Base-by-base conservation (phyloP, 805 yeast genomes). In the Cyberlindnera bimundalis region DNA sequence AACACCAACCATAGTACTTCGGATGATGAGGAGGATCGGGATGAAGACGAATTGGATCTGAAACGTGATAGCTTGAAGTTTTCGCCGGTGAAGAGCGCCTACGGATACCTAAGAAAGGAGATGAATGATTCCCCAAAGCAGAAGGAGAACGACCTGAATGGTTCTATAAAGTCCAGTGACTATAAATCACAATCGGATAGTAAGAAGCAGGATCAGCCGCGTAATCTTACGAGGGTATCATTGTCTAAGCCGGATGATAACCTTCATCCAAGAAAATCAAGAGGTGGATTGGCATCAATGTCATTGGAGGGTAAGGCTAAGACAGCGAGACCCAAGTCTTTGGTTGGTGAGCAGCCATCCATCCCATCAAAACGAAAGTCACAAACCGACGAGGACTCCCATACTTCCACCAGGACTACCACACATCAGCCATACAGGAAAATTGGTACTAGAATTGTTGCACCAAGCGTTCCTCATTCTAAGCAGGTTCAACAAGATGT, bases 41-140 rank as follows among this genome's bases (percentile, higher is more conserved):
- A 29, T 15, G 38, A 36, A 3, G 34, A 42, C 14, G 45, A 45
- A 2, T 35, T 42, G 18, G 46, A 42, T 28, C 39, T 42, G 17
- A 46, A 43, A n/a, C 48, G 46, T 12, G 37, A 42, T 1, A 45
- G 51, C 29, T 32, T 47, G 24, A 46, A 44, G 24, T 53, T 57
- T 32, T 53, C 61, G 2, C 61, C 61, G 11, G 60, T 56, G 12
- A 53, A 50, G 33, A 56, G 59, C 19, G 47, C 55, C 9, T 57
- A 56, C 40, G 58, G 59, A 2, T 42, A 47, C 6, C 25, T 57
- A 29, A 52, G 59, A 43, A 38, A 32, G 12, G 54, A 57, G 28
- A 43, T 57, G 58, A 54, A 52, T 25, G 44, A 42, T 17, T 14
- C 47, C 2, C 30, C 46, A 6, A 32, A 31, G 29, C 31, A 39